Conservation (phyloP, 768 basidiomycete genomes). For the Stropharia rugosoannulata region DNA sequence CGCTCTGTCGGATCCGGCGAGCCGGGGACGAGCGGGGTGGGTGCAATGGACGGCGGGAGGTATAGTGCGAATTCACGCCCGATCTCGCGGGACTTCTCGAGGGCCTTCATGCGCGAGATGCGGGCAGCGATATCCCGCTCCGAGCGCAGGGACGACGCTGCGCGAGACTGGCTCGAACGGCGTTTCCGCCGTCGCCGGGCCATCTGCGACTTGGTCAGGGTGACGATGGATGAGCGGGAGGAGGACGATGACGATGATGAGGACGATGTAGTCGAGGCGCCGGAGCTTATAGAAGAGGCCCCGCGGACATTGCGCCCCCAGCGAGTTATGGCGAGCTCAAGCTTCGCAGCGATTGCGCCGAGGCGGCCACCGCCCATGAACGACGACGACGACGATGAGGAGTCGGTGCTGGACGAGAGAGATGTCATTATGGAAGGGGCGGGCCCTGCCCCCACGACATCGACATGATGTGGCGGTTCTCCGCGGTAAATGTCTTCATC, state of each 20-base stretch:
- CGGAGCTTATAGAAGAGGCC: conserved; percentile 40
- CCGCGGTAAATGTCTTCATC: conserved; percentile 65
- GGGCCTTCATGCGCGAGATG: conserved; percentile 57
- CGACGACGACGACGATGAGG: conserved; percentile 40
- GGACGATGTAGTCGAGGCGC: conserved; percentile 45
- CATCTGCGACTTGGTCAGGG: conserved; percentile 38
- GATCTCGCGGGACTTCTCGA: conserved; percentile 56
- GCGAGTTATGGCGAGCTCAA: conserved; percentile 69
- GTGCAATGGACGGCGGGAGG: conserved; percentile 40
- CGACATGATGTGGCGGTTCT: conserved; percentile 32
- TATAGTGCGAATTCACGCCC: conserved; percentile 69
- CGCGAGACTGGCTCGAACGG: conserved; percentile 27
- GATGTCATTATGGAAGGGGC: conserved; percentile 31
- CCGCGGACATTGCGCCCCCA: conserved; percentile 57
- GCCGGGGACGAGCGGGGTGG: not conserved
- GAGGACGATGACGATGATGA: conserved; percentile 44
- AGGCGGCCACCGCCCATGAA: conserved; percentile 38
- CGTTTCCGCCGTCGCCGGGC: conserved; percentile 41
- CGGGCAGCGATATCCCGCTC: conserved; percentile 62
- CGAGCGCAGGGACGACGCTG: conserved; percentile 51
- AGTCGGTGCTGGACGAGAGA: conserved; percentile 39
- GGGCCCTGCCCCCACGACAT: conserved; percentile 20
- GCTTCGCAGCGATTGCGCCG: conserved; percentile 56
- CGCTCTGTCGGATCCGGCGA: not conserved
- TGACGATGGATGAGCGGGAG: conserved; percentile 35